Base-by-base conservation (phyloP, 352 stramenopile genomes). In the Globisporangium viniferum region DNA sequence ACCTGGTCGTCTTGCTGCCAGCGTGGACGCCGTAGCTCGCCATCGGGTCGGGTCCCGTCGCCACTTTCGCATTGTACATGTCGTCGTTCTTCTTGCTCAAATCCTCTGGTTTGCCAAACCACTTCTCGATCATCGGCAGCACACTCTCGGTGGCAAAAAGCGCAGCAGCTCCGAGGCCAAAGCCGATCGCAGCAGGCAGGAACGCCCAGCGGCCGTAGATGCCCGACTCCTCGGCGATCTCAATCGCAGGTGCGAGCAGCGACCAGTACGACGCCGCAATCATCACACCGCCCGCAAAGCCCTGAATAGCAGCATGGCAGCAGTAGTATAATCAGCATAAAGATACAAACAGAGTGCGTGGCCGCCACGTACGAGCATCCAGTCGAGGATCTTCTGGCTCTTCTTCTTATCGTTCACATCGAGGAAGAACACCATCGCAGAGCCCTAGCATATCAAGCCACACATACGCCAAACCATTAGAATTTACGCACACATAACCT, bases 241-340 rank as follows among this genome's bases (percentile, higher is more conserved):
- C 91, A 51, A 97, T 93, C 24, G 89, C 78, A 2, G 89, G 89
- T 12, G 88, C 90, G 39, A 97, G 69, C 49, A 97, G 73, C 57
- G 88, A 96, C 89, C 89, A 97, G 70, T 97, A 97, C 9, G 86
- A 95, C 29, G 91, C 91, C 8, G 91, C 91, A 10, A 97, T 77
- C 91, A 97, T 97, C 22, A 97, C 89, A 24, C 91, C 91, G 7
- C 82, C 89, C 3, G 91, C 90, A 73, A 97, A 97, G n/a, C 90
- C 90, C 76, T 88, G 33, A 20, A 39, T 5, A 51, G 2, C 44
- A 29, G 2, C 57, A 24, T 24, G 24, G 24, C 24, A 24, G 24
- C 24, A 24, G 24, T 24, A 24, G 24, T 24, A 24, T 24, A 24
- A 24, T 24, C 24, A 24, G 24, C 24, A 24, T 24, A 24, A 24